Evolutionary conservation across 2,329 filamentous ascomycete genomes (phyloP), one percentile per base, ranked within the genome.

Genomic region (Hypoxylon sp.): DNA sequence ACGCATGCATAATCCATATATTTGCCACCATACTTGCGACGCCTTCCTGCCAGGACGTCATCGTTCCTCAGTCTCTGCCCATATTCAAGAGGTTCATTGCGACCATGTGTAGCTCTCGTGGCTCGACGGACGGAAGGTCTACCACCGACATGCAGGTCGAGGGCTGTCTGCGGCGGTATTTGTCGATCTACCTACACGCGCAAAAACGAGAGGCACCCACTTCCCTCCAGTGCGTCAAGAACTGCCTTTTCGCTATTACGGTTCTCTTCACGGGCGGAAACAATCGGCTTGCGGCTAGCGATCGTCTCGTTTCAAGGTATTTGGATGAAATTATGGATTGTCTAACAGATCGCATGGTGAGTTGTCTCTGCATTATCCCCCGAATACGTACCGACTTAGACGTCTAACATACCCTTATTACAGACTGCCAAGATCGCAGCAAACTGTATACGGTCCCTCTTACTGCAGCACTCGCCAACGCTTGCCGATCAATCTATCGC

Each of bases 1-100:
- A 98, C 74, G 94, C 95, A 39, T 98, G 94, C 73, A 97, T 98
- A 69, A 87, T 99, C 51, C 94, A 99, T 80, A 97, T 98, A 57
- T 97, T 98, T 74, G 91, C 92, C 56, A 97, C 93, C 0, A 95
- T 97, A 59, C 85, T 99, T 11, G 91, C 92, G 13, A 97, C 93
- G 0, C 90, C 92, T 0, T 84, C 88, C 10, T 98, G 94, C 73
- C 96, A 99, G 78, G 87, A 92, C 24, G 85, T 92, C 37, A 92
- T 98, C 30, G 90, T 98, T 0, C 94, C 95, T 0, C 92, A 96
- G 77, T 90, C 93, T 2, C 84, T 99, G 15, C 92, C 95, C 0
- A 96, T 94, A 41, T 89, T 99, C 76, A 94, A 96, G 77, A 89
- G 94, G 28, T 99, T 99, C 76, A 85, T 98, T 64, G 87, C 87